phyloP scores from a whole-genome alignment of 106 monocot genomes.

The Posidonia australis region DNA sequence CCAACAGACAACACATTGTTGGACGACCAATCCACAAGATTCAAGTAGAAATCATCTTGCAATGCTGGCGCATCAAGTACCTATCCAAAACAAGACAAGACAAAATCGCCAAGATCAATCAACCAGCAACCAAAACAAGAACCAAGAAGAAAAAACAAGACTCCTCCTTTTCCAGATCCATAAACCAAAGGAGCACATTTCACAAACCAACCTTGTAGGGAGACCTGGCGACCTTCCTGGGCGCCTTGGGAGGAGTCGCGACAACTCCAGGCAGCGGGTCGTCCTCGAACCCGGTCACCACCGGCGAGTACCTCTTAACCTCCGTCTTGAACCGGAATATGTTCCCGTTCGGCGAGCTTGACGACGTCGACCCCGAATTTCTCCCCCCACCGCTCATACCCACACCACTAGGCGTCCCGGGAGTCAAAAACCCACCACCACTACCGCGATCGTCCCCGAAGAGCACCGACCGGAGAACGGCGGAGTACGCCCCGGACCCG shows the following conservation, averaged over 20 bases:
- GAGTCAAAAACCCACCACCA: conserved; percentile 17
- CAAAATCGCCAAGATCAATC: not conserved
- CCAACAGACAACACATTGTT: conserved; percentile 88
- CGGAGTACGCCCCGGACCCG: conserved; percentile 34
- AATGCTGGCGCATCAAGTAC: conserved; percentile 96
- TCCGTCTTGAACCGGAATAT: conserved; percentile 87
- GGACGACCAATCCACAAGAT: conserved; percentile 94
- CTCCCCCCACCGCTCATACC: conserved; percentile 2
- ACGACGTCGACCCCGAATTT: conserved; percentile 13
- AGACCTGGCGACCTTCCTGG: conserved; percentile 61
- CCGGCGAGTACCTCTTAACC: conserved; percentile 29
- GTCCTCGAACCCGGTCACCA: conserved; percentile 25
- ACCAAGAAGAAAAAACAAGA: conserved; percentile 3
- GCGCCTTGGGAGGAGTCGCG: conserved; percentile 28
- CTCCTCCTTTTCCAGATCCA: too few relatives aligned
- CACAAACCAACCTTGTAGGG: conserved; percentile 66
- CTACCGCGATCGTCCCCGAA: conserved; percentile 46
- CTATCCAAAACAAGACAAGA: conserved; percentile 26
- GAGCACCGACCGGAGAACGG: conserved; percentile 51
- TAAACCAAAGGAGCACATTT: not conserved
- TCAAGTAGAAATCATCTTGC: conserved; percentile 96
- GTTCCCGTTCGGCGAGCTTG: conserved; percentile 35
- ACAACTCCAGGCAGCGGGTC: conserved; percentile 38
- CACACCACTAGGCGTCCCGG: conserved; percentile 31
- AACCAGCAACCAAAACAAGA: not conserved